Evolutionary conservation across 352 stramenopile species (phyloP), one percentile per base, ranked within the genome.

Genomic region (Phytopythium sindhum): DNA sequence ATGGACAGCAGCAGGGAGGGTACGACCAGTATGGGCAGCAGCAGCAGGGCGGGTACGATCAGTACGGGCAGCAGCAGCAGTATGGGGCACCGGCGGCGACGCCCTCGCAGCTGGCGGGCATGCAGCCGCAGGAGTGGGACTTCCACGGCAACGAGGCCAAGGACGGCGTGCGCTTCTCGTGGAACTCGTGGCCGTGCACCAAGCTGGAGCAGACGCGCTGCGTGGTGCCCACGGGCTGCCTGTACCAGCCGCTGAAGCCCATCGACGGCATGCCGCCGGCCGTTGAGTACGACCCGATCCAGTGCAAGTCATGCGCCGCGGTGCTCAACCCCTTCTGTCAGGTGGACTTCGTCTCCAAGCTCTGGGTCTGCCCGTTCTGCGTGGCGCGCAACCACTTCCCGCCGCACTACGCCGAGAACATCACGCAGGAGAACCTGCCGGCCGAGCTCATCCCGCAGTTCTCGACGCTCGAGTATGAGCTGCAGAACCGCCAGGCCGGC

Each of bases 341-440:
- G 68, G 90, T 99, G 31, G 98, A 99, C 77, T 99, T 98, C 72
- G 84, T 98, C 21, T 98, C 90, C 60, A 99, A 99, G 80, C 84
- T 99, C 48, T 99, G 98, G 98, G 97, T 97, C 4, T 99, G 98
- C 75, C 97, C 97, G 23, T 99, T 99, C 77, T 99, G 98, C 78
- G 86, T 98, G 64, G 97, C 86, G 56, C 87, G 98, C 65, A 99
- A 99, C 89, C 97, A 99, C 65, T 99, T 99, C 74, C 98, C 89
- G 28, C 88, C 86, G 61, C 89, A 94, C 66, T 96, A 94, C 57
- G 86, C 93, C 3, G 94, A 99, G 69, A 98, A 98, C 73, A 99
- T 99, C 70, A 98, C 95, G 44, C 97, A 99, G 77, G 95, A 93
- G 23, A 99, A 99, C 76, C 80, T 99, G 29, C 98, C 98, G 4